Percentiles rank a stretch among this genome's conserved stretches.
Evolutionary conservation across 345 rosid species (phyloP).

Genomic region (Eutrema heterophyllum): DNA sequence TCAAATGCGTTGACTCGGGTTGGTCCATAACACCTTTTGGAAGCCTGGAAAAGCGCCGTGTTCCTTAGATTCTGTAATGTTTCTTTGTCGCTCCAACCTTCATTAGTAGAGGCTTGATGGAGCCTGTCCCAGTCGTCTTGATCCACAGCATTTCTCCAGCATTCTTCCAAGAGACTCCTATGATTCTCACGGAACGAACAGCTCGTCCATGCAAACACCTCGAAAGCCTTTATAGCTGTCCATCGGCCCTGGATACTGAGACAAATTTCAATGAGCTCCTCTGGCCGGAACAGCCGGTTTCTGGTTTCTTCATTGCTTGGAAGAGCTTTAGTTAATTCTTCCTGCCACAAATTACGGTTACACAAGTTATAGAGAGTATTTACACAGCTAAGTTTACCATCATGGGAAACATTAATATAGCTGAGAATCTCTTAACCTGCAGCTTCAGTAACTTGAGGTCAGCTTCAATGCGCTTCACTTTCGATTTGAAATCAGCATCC

Average conservation of each 20-base stretch:
- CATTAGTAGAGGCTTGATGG: conserved; percentile 46
- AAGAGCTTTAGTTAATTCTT: conserved; percentile 49
- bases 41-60: conserved; percentile 75
- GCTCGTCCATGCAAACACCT: conserved; percentile 90
- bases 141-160: conserved; percentile 87
- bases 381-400: not conserved
- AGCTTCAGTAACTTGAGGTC: conserved; percentile 79
- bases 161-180: conserved; percentile 63
- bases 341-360: conserved; percentile 40
- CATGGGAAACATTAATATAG: not conserved
- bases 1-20: conserved; percentile 48
- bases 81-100: conserved; percentile 94
- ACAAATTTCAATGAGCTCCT: conserved; percentile 70
- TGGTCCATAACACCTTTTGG: conserved; percentile 67
- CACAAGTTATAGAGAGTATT: not conserved
- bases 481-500: conserved; percentile 44
- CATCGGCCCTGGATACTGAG: conserved; percentile 46
- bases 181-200: conserved; percentile 67
- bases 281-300: conserved; percentile 54
- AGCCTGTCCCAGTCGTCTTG: conserved; percentile 78
- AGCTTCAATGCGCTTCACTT: conserved; percentile 72
- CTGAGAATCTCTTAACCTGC: conserved; percentile 46
- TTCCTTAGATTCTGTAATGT: conserved; percentile 53
- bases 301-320: conserved; percentile 34
- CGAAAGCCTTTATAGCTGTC: conserved; percentile 60